phyloP scores from a whole-genome alignment of 2,329 filamentous ascomycete species.

The Cladosporium colombiae region DNA sequence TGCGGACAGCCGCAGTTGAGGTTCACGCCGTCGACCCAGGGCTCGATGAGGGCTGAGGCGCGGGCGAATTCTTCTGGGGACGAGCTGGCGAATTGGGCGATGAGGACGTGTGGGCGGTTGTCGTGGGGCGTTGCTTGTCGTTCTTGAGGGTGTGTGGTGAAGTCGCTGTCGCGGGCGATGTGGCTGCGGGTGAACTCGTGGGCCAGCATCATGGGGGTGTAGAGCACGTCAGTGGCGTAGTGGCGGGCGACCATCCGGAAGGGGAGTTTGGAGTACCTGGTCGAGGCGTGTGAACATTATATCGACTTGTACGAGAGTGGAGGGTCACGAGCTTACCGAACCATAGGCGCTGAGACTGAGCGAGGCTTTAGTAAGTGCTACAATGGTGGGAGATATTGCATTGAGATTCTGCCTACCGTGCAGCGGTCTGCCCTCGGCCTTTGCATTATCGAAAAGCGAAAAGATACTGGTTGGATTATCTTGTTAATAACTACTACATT shows the following conservation, averaged over 20 bases:
- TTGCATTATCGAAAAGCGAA: constrained; percentile 17
- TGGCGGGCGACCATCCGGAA: constrained; percentile 67
- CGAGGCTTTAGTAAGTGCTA: constrained; percentile 19
- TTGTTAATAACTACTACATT: not conserved
- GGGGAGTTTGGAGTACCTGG: constrained; percentile 55
- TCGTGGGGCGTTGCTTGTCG: constrained; percentile 40
- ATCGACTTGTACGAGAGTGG: not conserved
- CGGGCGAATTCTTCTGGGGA: constrained; percentile 62
- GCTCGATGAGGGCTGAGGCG: constrained; percentile 62
- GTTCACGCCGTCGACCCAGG: constrained; percentile 65
- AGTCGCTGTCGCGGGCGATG: constrained; percentile 57
- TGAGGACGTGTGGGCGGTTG: constrained; percentile 47
- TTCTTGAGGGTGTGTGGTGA: constrained; percentile 55
- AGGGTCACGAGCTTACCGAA: constrained; percentile 50
- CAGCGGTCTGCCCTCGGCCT: constrained; percentile 47
- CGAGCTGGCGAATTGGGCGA: constrained; percentile 69
- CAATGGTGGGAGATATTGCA: not conserved
- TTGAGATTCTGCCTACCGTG: constrained; percentile 41
- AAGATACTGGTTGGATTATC: not conserved
- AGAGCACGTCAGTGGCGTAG: constrained; percentile 67
- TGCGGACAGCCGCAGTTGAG: constrained; percentile 75
- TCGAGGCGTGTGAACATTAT: not conserved
- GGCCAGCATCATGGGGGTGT: constrained; percentile 65
- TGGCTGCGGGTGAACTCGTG: constrained; percentile 38
- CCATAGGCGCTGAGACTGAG: constrained; percentile 64